phyloP scores from a whole-genome alignment of 352 stramenopile genomes.

The Globisporangium middletonii region DNA sequence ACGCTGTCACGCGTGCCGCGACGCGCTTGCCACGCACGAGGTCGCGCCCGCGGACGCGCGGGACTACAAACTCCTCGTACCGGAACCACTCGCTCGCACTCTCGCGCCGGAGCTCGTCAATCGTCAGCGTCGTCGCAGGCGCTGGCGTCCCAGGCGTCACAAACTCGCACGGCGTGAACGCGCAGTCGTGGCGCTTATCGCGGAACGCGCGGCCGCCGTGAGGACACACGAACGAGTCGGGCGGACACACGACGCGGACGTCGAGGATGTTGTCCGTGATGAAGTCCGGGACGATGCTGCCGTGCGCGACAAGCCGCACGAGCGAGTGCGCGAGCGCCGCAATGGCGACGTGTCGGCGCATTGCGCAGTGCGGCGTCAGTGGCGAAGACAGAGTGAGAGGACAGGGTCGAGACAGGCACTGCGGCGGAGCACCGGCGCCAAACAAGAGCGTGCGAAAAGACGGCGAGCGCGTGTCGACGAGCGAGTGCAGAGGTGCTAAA shows the following conservation, averaged over 20 bases:
- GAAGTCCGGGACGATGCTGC: constrained; percentile 2
- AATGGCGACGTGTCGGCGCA: not conserved
- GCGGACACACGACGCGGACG: constrained; percentile 23
- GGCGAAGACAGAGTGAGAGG: no score
- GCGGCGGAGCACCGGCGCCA: no score
- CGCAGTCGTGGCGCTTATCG: constrained; percentile 25
- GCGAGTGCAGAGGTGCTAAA: no score
- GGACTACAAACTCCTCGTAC: constrained; percentile 32
- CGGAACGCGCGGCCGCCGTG: constrained; percentile 33
- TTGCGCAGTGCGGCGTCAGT: not conserved
- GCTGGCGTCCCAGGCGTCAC: constrained; percentile 7
- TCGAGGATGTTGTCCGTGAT: constrained; percentile 20
- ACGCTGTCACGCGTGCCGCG: constrained; percentile 3
- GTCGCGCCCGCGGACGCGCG: constrained; percentile 14
- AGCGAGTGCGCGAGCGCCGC: not conserved
- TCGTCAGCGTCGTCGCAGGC: constrained; percentile 2
- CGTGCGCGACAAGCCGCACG: not conserved
- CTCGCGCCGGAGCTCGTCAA: constrained; percentile 9
- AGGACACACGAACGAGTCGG: constrained; percentile 32
- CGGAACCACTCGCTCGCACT: constrained; percentile 27
- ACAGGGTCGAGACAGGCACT: no score
- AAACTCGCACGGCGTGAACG: constrained; percentile 39
- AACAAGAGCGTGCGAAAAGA: no score
- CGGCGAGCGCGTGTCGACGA: no score
- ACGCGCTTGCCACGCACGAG: constrained; percentile 17